These are phyloP conservation scores for Cryphonectria parasitica DNA, from an alignment of 2,329 filamentous ascomycete genomes.

Conservation along the genomic window DNA sequence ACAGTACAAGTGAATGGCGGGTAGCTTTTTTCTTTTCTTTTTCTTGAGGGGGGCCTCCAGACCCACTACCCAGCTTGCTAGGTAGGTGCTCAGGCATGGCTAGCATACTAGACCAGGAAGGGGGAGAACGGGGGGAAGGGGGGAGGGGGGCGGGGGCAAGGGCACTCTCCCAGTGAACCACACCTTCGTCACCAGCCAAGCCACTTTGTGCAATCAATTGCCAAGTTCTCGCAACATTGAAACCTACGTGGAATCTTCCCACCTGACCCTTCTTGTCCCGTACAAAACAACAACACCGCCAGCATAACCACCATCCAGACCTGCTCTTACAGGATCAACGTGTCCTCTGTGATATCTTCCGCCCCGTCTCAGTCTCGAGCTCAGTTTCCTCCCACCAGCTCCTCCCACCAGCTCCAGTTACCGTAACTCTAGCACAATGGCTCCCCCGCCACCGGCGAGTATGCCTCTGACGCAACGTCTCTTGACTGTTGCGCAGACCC, in stretches of 20 bases:
- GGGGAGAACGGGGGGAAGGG: not conserved
- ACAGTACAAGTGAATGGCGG: not conserved
- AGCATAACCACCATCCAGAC: not conserved
- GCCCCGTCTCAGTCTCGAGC: not conserved
- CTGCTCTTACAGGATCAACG: constrained; percentile 1
- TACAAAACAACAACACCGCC: not conserved
- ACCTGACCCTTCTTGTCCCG: constrained; percentile 5
- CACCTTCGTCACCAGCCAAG: constrained; percentile 29
- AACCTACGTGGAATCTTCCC: not conserved
- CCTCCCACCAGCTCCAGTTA: not conserved
- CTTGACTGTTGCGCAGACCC: constrained; percentile 78
- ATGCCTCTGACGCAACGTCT: constrained; percentile 76
- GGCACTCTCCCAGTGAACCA: not conserved
- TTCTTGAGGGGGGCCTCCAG: not conserved
- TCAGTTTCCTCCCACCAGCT: too few species aligned
- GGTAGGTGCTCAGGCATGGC: not conserved
- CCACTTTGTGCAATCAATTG: constrained; percentile 24
- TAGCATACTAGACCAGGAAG: not conserved
- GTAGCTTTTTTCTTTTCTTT: not conserved
- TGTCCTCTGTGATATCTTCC: not conserved
- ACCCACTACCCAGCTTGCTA: not conserved
- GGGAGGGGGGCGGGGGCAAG: too few species aligned
- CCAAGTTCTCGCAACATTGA: constrained; percentile 21
- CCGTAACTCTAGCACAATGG: constrained; percentile 52
- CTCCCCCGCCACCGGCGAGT: constrained; percentile 72